These are phyloP conservation scores for Aspergillus bombycis DNA, from an alignment of 2,329 filamentous ascomycete genomes.

Conservation along the genomic window DNA sequence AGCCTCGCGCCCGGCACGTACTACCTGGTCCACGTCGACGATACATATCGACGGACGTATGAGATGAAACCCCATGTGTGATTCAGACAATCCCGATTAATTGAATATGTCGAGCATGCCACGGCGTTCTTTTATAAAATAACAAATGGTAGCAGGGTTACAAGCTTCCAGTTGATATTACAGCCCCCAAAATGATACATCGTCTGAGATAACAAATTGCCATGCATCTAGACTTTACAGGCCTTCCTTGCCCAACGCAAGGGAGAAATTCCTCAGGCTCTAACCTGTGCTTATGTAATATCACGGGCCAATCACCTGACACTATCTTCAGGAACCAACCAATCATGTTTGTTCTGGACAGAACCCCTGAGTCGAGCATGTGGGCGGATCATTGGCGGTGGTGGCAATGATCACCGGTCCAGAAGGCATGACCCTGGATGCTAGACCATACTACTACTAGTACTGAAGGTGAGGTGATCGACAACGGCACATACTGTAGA, in stretches of 20 bases:
- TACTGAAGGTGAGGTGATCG: conserved; percentile 2
- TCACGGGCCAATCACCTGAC: background rate
- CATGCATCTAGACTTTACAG: background rate
- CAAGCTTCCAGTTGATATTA: background rate
- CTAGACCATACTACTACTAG: background rate
- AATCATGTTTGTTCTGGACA: background rate
- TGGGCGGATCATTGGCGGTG: conserved; percentile 16
- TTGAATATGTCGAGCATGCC: background rate
- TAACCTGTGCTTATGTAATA: background rate
- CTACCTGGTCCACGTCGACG: conserved; percentile 78
- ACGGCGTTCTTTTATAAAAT: background rate
- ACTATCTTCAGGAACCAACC: background rate
- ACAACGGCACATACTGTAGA: background rate
- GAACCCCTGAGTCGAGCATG: conserved; percentile 14
- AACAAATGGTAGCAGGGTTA: background rate
- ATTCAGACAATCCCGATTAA: background rate
- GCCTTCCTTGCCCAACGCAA: background rate
- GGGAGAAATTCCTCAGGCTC: background rate
- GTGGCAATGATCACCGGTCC: background rate
- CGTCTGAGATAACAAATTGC: too few species aligned
- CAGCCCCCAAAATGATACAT: background rate
- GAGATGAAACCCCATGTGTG: conserved; percentile 62
- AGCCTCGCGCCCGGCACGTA: conserved; percentile 70
- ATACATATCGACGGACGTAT: conserved; percentile 84
- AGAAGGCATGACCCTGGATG: background rate